phyloP scores from a whole-genome alignment of 2,329 filamentous ascomycete species.

The Nemania serpens region DNA sequence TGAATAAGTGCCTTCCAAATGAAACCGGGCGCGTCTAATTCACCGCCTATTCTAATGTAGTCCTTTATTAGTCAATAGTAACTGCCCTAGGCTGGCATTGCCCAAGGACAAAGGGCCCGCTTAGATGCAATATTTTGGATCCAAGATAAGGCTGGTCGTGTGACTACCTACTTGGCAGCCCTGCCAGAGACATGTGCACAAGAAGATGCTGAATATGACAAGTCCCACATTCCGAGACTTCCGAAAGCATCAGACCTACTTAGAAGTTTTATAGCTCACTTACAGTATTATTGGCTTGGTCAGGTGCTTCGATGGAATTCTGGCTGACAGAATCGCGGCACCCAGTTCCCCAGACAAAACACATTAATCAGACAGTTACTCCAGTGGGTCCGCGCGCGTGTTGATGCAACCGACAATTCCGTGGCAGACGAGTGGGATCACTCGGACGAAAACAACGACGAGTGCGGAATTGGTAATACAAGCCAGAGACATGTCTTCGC shows the following conservation, averaged over 20 bases:
- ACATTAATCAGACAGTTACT: conserved; percentile 5
- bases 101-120: background rate
- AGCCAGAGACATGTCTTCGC: conserved; percentile 4
- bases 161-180: background rate
- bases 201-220: background rate
- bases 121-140: background rate
- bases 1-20: no score
- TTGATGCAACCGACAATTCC: conserved; percentile 10
- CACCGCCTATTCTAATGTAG: no score
- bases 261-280: background rate
- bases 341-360: background rate
- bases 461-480: conserved; percentile 8
- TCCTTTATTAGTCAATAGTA: no score
- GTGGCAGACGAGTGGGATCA: background rate
- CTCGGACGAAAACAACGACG: conserved; percentile 2
- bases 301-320: background rate
- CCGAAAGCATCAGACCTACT: conserved; percentile 18
- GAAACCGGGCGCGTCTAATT: no score
- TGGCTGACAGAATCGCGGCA: conserved; percentile 4
- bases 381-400: conserved; percentile 11
- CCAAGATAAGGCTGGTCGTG: background rate
- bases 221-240: conserved; percentile 28
- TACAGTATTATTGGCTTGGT: background rate
- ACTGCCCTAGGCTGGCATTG: background rate
- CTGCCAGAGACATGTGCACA: background rate